Evolutionary conservation across 23 red algal genomes (phyloP).

Genomic region (Gracilaria gracilis): DNA sequence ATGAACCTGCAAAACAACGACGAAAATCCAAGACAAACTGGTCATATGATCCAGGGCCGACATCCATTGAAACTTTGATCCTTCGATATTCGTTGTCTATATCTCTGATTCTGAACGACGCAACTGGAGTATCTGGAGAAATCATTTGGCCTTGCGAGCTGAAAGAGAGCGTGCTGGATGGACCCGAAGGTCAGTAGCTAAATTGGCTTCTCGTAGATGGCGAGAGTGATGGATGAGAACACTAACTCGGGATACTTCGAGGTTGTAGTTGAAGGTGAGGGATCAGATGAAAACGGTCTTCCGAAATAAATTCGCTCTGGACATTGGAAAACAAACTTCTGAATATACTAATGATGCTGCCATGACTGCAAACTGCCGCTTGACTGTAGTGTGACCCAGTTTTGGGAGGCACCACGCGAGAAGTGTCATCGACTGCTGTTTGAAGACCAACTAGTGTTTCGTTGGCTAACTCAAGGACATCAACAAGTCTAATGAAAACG

Average conservation of each 20-base stretch:
- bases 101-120: constrained; percentile 82
- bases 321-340: constrained; percentile 62
- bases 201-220: constrained; percentile 38
- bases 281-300: constrained; percentile 14
- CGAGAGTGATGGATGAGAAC: constrained; percentile 3
- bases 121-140: constrained; percentile 31
- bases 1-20: constrained; percentile 47
- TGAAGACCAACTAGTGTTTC: constrained; percentile 34
- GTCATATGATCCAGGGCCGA: constrained; percentile 57
- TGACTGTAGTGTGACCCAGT: background rate
- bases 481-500: constrained; percentile 58
- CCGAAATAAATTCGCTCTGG: constrained; percentile 27
- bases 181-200: constrained; percentile 3
- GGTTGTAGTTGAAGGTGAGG: background rate
- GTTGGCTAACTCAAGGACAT: constrained; percentile 70
- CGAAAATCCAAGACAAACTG: constrained; percentile 72
- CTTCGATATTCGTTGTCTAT: constrained; percentile 70
- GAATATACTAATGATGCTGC: constrained; percentile 46
- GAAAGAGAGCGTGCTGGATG: constrained; percentile 20
- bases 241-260: constrained; percentile 14
- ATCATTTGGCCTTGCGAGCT: background rate
- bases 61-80: constrained; percentile 68
- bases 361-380: background rate
- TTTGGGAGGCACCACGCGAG: background rate
- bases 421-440: constrained; percentile 23